phyloP scores from a whole-genome alignment of 352 stramenopile species.

The Peronospora destructor region DNA sequence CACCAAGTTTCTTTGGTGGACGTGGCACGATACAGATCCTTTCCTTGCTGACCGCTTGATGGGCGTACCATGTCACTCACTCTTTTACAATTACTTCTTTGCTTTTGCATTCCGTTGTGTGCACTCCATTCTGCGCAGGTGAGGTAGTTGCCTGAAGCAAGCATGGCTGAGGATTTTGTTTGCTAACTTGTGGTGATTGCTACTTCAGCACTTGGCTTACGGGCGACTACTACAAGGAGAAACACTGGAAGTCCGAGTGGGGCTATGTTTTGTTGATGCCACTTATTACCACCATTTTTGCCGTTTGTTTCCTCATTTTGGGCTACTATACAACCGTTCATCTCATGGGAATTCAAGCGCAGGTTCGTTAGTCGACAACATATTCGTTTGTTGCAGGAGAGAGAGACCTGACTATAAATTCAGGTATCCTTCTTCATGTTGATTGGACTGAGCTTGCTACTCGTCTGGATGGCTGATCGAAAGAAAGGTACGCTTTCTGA shows the following conservation, averaged over 20 bases:
- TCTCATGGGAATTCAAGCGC: slow-evolving; percentile 45
- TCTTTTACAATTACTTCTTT: slow-evolving; percentile 70
- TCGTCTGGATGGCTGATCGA: slow-evolving; percentile 69
- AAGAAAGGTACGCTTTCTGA: slow-evolving; percentile 31
- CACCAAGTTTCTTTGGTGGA: slow-evolving; percentile 82
- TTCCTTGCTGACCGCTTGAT: slow-evolving; percentile 53
- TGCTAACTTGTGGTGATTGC: slow-evolving; percentile 2
- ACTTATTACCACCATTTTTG: slow-evolving; percentile 41
- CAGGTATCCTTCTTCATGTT: slow-evolving; percentile 53
- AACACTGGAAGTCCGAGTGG: slow-evolving; percentile 59
- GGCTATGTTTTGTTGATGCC: slow-evolving; percentile 53
- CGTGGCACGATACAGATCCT: slow-evolving; percentile 77
- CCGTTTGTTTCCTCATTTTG: slow-evolving; percentile 50
- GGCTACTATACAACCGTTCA: slow-evolving; percentile 57
- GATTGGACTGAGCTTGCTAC: slow-evolving; percentile 39
- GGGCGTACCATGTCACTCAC: slow-evolving; percentile 51
- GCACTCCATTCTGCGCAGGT: slow-evolving; percentile 60
- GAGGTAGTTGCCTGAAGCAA: neutral
- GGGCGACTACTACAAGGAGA: slow-evolving; percentile 55
- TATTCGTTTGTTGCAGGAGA: neutral
- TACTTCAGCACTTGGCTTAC: slow-evolving; percentile 40
- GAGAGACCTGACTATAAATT: neutral
- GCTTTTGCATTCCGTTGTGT: slow-evolving; percentile 39
- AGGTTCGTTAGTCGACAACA: slow-evolving; percentile 17
- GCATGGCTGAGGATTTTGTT: neutral